A percentile compares a stretch with the other conserved stretches of the same genome.
Conservation (phyloP, 1,284 basidiomycete species). For the Cryptococcus wingfieldii region DNA sequence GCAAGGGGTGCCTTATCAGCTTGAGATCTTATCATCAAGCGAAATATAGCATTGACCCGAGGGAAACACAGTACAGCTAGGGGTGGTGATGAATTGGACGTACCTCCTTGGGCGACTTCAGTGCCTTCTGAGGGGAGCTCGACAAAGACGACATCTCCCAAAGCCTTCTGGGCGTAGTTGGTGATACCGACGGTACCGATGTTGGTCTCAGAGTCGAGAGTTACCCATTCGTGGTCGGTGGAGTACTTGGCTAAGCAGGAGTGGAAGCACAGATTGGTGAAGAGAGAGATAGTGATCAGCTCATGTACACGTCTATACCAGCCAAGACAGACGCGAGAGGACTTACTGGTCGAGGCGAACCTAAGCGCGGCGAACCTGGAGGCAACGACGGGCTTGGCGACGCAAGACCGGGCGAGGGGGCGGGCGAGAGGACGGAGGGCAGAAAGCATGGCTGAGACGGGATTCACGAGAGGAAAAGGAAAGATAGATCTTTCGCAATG, state of each 20-base stretch:
- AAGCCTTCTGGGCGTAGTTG: constrained; percentile 83
- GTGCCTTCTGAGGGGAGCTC: constrained; percentile 76
- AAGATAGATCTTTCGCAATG: not conserved
- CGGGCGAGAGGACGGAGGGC: constrained; percentile 20
- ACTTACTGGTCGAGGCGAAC: constrained; percentile 26
- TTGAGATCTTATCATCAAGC: not conserved
- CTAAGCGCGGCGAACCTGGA: constrained; percentile 22
- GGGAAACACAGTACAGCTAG: too few relatives aligned
- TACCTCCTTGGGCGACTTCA: constrained; percentile 72
- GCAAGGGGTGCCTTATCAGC: not conserved
- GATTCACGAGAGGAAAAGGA: not conserved
- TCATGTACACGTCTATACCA: not conserved
- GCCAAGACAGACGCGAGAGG: not conserved
- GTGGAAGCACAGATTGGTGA: not conserved
- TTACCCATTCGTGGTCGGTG: constrained; percentile 83
- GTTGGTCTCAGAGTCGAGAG: constrained; percentile 72
- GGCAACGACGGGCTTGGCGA: constrained; percentile 9
- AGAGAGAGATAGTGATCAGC: not conserved
- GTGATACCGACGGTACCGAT: constrained; percentile 86
- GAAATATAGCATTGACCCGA: not conserved
- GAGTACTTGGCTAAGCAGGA: constrained; percentile 67
- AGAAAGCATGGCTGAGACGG: constrained; percentile 13
- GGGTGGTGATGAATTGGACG: constrained; percentile 14
- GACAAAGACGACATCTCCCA: constrained; percentile 97
- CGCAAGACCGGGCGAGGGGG: constrained; percentile 14